phyloP scores from a whole-genome alignment of 1,139 yeast genomes.

The Debaryomyces psychrophilus region DNA sequence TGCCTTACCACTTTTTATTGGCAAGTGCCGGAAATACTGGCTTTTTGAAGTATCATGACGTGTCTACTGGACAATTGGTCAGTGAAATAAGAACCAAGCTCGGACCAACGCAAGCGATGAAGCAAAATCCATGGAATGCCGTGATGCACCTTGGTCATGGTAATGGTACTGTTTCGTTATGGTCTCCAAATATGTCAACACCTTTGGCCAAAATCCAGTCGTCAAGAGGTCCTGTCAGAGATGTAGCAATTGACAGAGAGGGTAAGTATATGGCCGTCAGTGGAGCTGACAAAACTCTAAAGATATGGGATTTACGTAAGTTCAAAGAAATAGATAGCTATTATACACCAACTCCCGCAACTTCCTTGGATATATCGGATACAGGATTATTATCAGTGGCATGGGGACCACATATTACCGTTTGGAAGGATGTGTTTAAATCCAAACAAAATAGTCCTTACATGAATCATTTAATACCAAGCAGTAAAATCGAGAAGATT shows the following conservation, averaged over 20 bases:
- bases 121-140: conserved; percentile 95
- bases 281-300: conserved; percentile 82
- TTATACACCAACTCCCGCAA: conserved; percentile 84
- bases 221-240: conserved; percentile 85
- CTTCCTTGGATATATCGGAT: conserved; percentile 79
- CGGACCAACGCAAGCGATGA: conserved; percentile 88
- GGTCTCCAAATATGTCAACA: conserved; percentile 89
- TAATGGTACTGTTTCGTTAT: conserved; percentile 88
- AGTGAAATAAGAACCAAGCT: conserved; percentile 82
- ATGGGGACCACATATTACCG: conserved; percentile 93
- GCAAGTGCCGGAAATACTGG: conserved; percentile 91
- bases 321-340: conserved; percentile 76
- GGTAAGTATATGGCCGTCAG: conserved; percentile 95
- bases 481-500: conserved; percentile 68
- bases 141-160: conserved; percentile 92
- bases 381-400: conserved; percentile 84
- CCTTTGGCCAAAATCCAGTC: conserved; percentile 84
- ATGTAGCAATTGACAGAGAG: conserved; percentile 85
- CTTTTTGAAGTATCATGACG: conserved; percentile 88
- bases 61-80: conserved; percentile 86
- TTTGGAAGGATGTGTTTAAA: conserved; percentile 76
- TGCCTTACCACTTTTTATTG: conserved; percentile 89
- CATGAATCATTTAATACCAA: conserved; percentile 86
- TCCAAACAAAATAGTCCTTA: conserved; percentile 74
- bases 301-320: conserved; percentile 92